Evolutionary conservation across 768 basidiomycete species (phyloP).

Genomic region (Suillus ampliporus): DNA sequence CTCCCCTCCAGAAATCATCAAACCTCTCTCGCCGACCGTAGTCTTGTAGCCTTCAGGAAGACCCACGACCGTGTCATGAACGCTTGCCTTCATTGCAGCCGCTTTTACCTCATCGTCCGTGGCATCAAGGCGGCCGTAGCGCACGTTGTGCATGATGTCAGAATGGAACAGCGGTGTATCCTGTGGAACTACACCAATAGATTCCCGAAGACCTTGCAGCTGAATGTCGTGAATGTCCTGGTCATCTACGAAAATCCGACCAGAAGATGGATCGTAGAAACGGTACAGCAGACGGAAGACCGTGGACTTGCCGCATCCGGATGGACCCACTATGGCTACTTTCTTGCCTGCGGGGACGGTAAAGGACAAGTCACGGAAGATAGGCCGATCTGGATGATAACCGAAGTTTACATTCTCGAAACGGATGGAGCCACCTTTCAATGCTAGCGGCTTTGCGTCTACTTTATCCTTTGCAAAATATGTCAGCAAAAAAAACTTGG

Average conservation of each 20-base stretch:
- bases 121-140: conserved; percentile 89
- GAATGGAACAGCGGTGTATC: conserved; percentile 98
- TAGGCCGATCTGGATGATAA: conserved; percentile 91
- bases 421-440: conserved; percentile 85
- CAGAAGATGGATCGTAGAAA: conserved; percentile 87
- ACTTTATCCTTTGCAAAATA: conserved; percentile 61
- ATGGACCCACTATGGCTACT: conserved; percentile 95
- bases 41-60: conserved; percentile 89
- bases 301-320: conserved; percentile 97
- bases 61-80: conserved; percentile 77
- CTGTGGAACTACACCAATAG: conserved; percentile 95
- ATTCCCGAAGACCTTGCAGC: conserved; percentile 69
- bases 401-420: conserved; percentile 93
- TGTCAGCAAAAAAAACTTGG: background rate
- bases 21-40: conserved; percentile 92
- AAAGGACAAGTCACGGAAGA: conserved; percentile 89
- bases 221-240: conserved; percentile 83
- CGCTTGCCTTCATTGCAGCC: conserved; percentile 85
- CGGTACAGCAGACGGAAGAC: conserved; percentile 93
- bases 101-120: conserved; percentile 88
- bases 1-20: conserved; percentile 99
- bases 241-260: conserved; percentile 85
- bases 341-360: conserved; percentile 95
- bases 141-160: conserved; percentile 92
- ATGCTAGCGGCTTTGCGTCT: conserved; percentile 65